Evolutionary conservation across 2,329 filamentous ascomycete species (phyloP), one percentile per base, ranked within the genome.

Genomic region (Cladosporium sphaerospermum): DNA sequence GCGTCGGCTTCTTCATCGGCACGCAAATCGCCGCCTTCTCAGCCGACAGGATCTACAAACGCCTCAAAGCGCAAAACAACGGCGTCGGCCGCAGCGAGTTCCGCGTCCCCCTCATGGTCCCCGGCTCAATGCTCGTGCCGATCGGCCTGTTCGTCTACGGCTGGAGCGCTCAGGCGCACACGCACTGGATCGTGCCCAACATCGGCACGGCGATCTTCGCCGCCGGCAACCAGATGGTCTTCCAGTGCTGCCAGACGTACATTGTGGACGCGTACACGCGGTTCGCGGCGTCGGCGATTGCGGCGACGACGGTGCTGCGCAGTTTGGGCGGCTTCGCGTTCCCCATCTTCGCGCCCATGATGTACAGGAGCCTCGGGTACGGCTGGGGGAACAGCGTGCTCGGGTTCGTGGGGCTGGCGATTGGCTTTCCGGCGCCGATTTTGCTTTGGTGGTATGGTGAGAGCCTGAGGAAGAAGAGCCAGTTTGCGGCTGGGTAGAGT

Each of bases 171-270:
- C 70, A 83, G 45, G 69, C 74, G 32, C 62, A 71, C 1, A 67
- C 72, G 2, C 78, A 81, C 60, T 84, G 80, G 79, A 79, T 84
- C 42, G 70, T 82, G 4, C 80, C 81, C 0, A 81, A 84, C 54
- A 71, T 84, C 34, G 82, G 81, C 1, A 78, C 79, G 2, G 70
- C 72, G 0, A 70, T 82, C 3, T 77, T 82, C 14, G 78, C 79
- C 0, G 67, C 75, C 1, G 81, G 80, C 0, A 75, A 80, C 50
- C 78, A 83, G 44, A 71, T 79, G 0, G 71, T 75, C 0, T 85
- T 83, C 56, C 78, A 80, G 63, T 78, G 78, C 32, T 75, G 80
- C 41, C 78, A 82, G 47, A 82, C 80, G 3, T 86, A 86, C 59
- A 73, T 85, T 2, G 77, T 86, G 13, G 81, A 85, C 51, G 69